phyloP scores from a whole-genome alignment of 257 asterid species.

The Cinchona pubescens region DNA sequence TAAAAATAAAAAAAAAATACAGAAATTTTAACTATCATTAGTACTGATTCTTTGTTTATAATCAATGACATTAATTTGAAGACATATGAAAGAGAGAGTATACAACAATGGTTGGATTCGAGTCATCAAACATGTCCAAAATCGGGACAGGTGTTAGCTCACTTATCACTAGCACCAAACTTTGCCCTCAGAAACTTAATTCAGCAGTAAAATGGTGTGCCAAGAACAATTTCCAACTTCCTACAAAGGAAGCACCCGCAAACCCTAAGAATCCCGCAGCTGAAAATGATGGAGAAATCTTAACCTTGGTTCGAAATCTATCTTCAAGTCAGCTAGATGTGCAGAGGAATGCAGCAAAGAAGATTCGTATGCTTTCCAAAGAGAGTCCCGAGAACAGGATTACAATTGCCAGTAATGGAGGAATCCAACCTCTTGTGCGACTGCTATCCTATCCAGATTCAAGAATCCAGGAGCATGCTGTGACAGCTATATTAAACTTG shows the following conservation, averaged over 20 bases:
- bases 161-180: conserved; percentile 63
- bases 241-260: conserved; percentile 26
- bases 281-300: conserved; percentile 27
- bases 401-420: conserved; percentile 59
- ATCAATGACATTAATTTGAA: conserved; percentile 18
- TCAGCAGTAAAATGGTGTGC: conserved; percentile 71
- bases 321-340: conserved; percentile 57
- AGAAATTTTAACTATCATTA: too few species aligned
- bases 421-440: conserved; percentile 59
- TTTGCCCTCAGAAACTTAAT: conserved; percentile 73
- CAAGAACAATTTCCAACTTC: conserved; percentile 52
- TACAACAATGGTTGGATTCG: conserved; percentile 70
- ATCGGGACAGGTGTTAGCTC: conserved; percentile 56
- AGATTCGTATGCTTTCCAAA: conserved; percentile 69
- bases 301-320: conserved; percentile 39
- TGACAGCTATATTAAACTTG: conserved; percentile 72
- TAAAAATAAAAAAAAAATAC: too few species aligned
- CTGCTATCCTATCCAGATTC: conserved; percentile 75
- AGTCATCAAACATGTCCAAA: conserved; percentile 72
- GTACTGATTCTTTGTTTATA: background rate
- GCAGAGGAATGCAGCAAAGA: conserved; percentile 60
- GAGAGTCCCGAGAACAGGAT: conserved; percentile 64
- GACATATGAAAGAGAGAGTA: conserved; percentile 88
- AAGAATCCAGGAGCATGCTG: conserved; percentile 75
- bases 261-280: conserved; percentile 18